Evolutionary conservation across 495 filamentous ascomycete genomes (phyloP), one percentile per base, ranked within the genome.

Genomic region (Aspergillus kassunensis): DNA sequence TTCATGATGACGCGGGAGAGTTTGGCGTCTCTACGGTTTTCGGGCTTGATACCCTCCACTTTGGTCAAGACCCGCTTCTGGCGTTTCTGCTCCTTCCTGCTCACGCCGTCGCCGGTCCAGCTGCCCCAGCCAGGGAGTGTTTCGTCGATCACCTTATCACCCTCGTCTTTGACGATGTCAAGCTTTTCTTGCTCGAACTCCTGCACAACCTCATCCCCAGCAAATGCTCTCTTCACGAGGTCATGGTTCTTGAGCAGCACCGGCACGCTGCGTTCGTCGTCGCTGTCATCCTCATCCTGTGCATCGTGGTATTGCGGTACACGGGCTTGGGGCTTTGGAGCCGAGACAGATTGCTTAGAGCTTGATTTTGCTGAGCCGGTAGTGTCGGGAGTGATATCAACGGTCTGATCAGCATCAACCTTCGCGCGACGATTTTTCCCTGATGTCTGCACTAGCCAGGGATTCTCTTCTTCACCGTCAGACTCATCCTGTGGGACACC

Each of bases 101-200:
- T 74, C 33, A 97, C 71, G 6, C 92, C 93, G 24, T 85, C 82
- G 42, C 93, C 93, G 9, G 84, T 77, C 93, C 93, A 91, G 68
- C 71, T 82, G 54, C 93, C 93, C 93, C 93, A 98, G 45, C 93
- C 93, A 2, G 90, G 89, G 2, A 98, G 76, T 1, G 89, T 90
- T 46, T 87, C 86, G 65, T 95, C 90, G 18, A 91, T 69, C 24
- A 89, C 76, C 67, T 96, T 82, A 52, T 96, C 89, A 56, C 86
- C 92, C 64, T 97, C 90, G 4, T 90, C 88, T 31, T 81, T 80
- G 30, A 83, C 76, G 8, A 78, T 75, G 51, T 85, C 82, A 16
- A 76, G 74, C 65, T 98, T 97, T 57, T 97, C 93, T 23, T 79
- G 74, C 51, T 81, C 79, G 64, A 98, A 97, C 42, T 89, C 85